These are phyloP conservation scores for Lophiotrema nucula DNA, from an alignment of 495 filamentous ascomycete species.

Conservation along the genomic window DNA sequence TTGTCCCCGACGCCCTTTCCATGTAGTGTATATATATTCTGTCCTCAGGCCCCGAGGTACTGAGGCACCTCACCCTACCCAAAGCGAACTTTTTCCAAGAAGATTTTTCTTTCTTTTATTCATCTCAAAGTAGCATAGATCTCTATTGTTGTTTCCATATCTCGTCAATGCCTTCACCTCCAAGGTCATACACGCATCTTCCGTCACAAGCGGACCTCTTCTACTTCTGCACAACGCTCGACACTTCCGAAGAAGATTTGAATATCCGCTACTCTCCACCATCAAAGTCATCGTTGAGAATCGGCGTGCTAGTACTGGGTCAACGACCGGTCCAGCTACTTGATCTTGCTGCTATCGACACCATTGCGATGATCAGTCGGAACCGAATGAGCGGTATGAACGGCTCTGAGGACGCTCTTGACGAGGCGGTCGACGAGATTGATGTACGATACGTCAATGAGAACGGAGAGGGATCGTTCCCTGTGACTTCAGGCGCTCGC, in stretches of 20 bases:
- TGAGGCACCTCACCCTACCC: neutral
- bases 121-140: neutral
- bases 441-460: slow-evolving; percentile 32
- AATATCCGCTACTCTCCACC: slow-evolving; percentile 20
- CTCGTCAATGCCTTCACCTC: slow-evolving; percentile 13
- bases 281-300: slow-evolving; percentile 25
- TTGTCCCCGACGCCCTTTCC: neutral
- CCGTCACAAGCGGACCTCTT: slow-evolving; percentile 32
- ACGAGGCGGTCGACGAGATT: slow-evolving; percentile 27
- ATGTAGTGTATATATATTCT: slow-evolving; percentile 3
- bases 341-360: slow-evolving; percentile 25
- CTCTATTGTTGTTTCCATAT: neutral
- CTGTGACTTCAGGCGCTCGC: slow-evolving; percentile 21
- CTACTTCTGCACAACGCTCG: slow-evolving; percentile 31
- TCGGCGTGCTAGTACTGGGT: slow-evolving; percentile 26
- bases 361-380: slow-evolving; percentile 22
- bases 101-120: too few species aligned
- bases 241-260: slow-evolving; percentile 24
- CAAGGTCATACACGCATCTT: slow-evolving; percentile 23
- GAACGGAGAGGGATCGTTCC: slow-evolving; percentile 26
- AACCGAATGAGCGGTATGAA: slow-evolving; percentile 13
- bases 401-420: slow-evolving; percentile 3
- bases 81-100: too few species aligned
- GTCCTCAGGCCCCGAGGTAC: slow-evolving; percentile 10
- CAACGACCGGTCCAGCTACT: slow-evolving; percentile 21